Evolutionary conservation across 768 basidiomycete species (phyloP).

Genomic region (Boletus insuetus): DNA sequence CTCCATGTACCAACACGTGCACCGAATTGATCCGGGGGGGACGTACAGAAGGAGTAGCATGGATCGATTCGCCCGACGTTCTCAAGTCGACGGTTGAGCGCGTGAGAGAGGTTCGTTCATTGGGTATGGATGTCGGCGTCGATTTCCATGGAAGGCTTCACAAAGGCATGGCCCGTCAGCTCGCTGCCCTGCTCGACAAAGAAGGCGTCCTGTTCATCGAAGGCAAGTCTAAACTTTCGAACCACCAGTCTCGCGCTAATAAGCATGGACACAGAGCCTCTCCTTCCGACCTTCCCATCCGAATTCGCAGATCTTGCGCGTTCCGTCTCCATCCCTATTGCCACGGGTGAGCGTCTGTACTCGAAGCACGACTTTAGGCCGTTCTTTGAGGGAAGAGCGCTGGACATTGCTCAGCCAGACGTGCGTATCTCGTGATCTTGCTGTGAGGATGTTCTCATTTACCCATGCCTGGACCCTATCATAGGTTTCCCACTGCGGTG

Average conservation of each 20-base stretch:
- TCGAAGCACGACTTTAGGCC: slow-evolving; percentile 61
- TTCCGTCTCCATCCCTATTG: slow-evolving; percentile 57
- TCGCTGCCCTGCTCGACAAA: background rate
- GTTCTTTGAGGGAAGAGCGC: slow-evolving; percentile 59
- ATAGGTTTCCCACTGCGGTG: too few relatives aligned
- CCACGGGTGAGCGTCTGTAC: slow-evolving; percentile 63
- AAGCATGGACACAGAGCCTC: background rate
- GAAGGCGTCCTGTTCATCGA: background rate
- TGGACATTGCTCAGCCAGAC: slow-evolving; percentile 48
- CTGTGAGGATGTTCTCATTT: too few relatives aligned
- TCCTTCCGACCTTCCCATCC: slow-evolving; percentile 48
- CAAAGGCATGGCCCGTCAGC: slow-evolving; percentile 28
- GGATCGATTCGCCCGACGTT: slow-evolving; percentile 59
- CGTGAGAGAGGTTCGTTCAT: slow-evolving; percentile 46
- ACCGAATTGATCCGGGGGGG: slow-evolving; percentile 10
- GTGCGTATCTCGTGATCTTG: too few relatives aligned
- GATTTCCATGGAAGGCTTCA: slow-evolving; percentile 73
- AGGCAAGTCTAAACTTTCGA: background rate
- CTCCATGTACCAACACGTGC: background rate
- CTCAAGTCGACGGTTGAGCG: slow-evolving; percentile 50
- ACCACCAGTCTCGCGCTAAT: background rate
- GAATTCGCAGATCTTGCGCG: slow-evolving; percentile 60
- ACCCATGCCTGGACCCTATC: too few relatives aligned
- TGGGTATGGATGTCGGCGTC: slow-evolving; percentile 59
- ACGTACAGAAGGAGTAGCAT: slow-evolving; percentile 32